phyloP scores from a whole-genome alignment of 1,139 yeast genomes.

The Kurtzmaniella quercitrusa region DNA sequence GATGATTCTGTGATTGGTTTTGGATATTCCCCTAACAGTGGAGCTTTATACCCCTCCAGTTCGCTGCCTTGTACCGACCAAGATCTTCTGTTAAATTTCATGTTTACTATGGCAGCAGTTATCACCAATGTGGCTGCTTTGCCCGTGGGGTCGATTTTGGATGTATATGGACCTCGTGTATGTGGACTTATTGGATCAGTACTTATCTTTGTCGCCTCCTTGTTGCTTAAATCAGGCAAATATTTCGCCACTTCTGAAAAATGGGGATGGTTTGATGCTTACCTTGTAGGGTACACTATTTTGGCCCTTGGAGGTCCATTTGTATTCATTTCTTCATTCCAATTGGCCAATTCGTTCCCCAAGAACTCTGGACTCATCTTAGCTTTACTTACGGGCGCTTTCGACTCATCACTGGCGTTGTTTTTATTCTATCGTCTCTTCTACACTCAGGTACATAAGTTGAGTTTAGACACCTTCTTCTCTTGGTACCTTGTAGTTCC shows the following conservation, averaged over 20 bases:
- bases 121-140: slow-evolving; percentile 43
- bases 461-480: slow-evolving; percentile 54
- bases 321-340: slow-evolving; percentile 76
- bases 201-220: slow-evolving; percentile 33
- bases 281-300: slow-evolving; percentile 58
- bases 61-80: slow-evolving; percentile 33
- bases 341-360: slow-evolving; percentile 71
- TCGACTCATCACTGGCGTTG: slow-evolving; percentile 73
- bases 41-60: slow-evolving; percentile 9
- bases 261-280: slow-evolving; percentile 46
- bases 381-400: slow-evolving; percentile 72
- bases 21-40: slow-evolving; percentile 8
- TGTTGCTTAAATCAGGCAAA: slow-evolving; percentile 33
- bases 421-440: slow-evolving; percentile 62
- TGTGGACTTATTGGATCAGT: slow-evolving; percentile 41
- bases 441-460: slow-evolving; percentile 41
- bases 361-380: slow-evolving; percentile 64
- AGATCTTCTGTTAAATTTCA: slow-evolving; percentile 42
- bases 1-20: slow-evolving; percentile 6
- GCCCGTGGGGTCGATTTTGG: slow-evolving; percentile 37
- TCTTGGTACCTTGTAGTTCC: slow-evolving; percentile 67
- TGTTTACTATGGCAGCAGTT: slow-evolving; percentile 44
- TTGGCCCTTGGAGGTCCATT: slow-evolving; percentile 82
- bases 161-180: slow-evolving; percentile 38
- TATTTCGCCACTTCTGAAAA: slow-evolving; percentile 7